phyloP scores from a whole-genome alignment of 768 basidiomycete species.

The Mycena metata region DNA sequence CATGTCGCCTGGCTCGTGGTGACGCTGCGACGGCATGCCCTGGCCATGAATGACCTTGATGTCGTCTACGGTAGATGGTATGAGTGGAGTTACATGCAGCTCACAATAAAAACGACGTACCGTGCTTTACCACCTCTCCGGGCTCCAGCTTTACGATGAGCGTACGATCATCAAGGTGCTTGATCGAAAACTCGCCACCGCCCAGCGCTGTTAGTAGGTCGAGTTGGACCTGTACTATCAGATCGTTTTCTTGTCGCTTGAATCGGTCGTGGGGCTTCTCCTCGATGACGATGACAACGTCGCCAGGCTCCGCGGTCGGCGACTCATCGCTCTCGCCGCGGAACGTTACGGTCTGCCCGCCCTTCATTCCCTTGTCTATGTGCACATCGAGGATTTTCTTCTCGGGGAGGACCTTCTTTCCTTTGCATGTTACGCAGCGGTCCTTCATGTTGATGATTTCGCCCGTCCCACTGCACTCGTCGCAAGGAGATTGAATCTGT shows the following conservation, averaged over 20 bases:
- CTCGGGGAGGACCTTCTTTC: conserved; percentile 94
- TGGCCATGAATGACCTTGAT: conserved; percentile 93
- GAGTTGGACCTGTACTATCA: conserved; percentile 88
- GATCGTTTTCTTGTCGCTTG: conserved; percentile 89
- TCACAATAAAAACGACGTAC: conserved; percentile 62
- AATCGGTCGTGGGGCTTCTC: conserved; percentile 93
- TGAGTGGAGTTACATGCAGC: conserved; percentile 24
- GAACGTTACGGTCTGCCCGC: conserved; percentile 91
- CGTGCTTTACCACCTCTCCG: conserved; percentile 94
- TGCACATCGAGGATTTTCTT: conserved; percentile 98
- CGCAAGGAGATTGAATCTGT: conserved; percentile 95
- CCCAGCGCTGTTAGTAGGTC: conserved; percentile 94
- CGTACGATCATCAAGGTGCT: conserved; percentile 93
- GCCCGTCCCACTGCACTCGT: conserved; percentile 93
- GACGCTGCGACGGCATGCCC: conserved; percentile 98
- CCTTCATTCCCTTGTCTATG: conserved; percentile 98
- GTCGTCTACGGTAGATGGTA: conserved; percentile 65
- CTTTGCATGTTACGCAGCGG: conserved; percentile 92
- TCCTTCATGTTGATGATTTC: conserved; percentile 96
- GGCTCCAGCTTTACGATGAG: conserved; percentile 86
- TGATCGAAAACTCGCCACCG: conserved; percentile 91
- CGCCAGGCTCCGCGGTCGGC: conserved; percentile 90
- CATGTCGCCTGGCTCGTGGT: conserved; percentile 96
- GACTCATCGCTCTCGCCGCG: conserved; percentile 93
- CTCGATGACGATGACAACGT: conserved; percentile 94